Evolutionary conservation across 169 alveolate species (phyloP).

Genomic region (Plasmodium inui): DNA sequence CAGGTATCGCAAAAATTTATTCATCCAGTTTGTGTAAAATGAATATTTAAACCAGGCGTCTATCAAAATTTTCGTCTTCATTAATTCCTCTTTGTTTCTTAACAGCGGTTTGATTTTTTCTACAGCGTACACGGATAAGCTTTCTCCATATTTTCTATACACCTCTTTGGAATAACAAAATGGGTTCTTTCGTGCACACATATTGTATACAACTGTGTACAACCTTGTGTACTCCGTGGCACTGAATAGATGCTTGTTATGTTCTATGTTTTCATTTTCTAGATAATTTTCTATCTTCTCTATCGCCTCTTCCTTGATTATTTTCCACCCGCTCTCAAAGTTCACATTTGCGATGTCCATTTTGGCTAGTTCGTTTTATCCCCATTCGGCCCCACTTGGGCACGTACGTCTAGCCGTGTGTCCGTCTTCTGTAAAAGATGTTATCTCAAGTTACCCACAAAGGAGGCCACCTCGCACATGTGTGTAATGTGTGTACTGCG

Average conservation of each 20-base stretch:
- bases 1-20: constrained; percentile 78
- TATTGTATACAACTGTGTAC: constrained; percentile 78
- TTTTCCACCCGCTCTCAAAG: constrained; percentile 72
- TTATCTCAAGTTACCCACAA: background rate
- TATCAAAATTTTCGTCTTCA: constrained; percentile 37
- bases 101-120: constrained; percentile 57
- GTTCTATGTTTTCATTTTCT: constrained; percentile 31
- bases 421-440: background rate
- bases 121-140: constrained; percentile 48
- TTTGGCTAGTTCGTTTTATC: constrained; percentile 6
- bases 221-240: constrained; percentile 78
- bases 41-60: constrained; percentile 79
- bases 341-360: constrained; percentile 55
- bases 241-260: constrained; percentile 70
- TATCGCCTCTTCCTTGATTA: constrained; percentile 66
- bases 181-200: constrained; percentile 78
- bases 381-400: background rate
- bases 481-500: background rate
- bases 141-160: constrained; percentile 70
- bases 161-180: constrained; percentile 74
- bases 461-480: background rate
- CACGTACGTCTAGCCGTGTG: background rate
- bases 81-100: constrained; percentile 12
- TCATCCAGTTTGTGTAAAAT: constrained; percentile 81
- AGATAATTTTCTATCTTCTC: constrained; percentile 67